Evolutionary conservation across 257 asterid species (phyloP), one percentile per base, ranked within the genome.

Genomic region (Nicotiana otophora): DNA sequence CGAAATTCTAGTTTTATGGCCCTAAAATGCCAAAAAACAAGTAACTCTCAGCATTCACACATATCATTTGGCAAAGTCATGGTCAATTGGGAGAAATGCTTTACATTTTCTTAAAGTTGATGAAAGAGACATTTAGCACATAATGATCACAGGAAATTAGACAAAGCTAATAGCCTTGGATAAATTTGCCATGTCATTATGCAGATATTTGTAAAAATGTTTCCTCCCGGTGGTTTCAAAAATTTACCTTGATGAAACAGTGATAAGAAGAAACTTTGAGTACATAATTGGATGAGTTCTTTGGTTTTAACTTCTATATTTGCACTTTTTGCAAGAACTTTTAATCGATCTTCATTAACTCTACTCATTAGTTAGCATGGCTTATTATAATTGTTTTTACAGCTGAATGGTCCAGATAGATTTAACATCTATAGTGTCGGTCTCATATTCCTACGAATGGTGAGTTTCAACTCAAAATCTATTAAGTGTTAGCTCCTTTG

Each of bases 391-490:
- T 28, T 77, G 16, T 80, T 89, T 81, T 39, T 46, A 82, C 97
- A 93, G 99, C 85, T 96, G 92, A 93, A 94, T 85, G 90, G 87
- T 60, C 99, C 98, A 0, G 26, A 23, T 23, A 3, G 99, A 87
- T 93, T 93, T 60, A 98, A 95, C 88, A 93, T 95, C 90, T 96
- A 92, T 89, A 94, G 99, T 48, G 48, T 92, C 4, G 97, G 98
- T 58, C 90, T 94, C 86, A 93, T 94, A 34, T 94, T 92, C 89
- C 86, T 94, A 31, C 98, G 93, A 87, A 96, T 94, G 98, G 99
- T 96, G 72, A 83, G 92, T 81, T 61, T 26, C 62, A 48, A 48
- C 8, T 46, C 63, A 9, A 74, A 74, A 26, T 39, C 42, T 74
- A 48, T 26, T 23, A 39, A 39, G 10, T 39, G 10, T 39, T 39